phyloP scores from a whole-genome alignment of 257 asterid genomes.

The Solanum peruvianum region DNA sequence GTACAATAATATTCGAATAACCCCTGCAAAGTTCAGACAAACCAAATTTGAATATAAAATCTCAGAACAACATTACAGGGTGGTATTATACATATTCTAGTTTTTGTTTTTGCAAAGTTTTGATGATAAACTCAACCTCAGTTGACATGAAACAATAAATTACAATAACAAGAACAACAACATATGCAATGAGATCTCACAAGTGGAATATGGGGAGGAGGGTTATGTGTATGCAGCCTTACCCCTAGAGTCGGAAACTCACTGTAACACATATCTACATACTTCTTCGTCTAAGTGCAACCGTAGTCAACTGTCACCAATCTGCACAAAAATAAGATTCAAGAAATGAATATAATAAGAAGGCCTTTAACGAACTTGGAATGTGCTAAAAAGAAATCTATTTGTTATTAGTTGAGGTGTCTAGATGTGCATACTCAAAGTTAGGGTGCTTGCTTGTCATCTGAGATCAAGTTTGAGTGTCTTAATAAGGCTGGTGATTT shows the following conservation, averaged over 20 bases:
- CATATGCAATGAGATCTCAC: not conserved
- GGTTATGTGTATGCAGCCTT: not conserved
- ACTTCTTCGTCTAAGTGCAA: not conserved
- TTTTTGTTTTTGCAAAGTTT: not conserved
- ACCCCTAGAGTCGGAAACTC: not conserved
- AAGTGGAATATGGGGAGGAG: not conserved
- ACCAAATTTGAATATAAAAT: not conserved
- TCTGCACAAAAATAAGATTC: not conserved
- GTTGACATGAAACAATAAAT: not conserved
- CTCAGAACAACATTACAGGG: not conserved
- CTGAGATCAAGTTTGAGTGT: not conserved
- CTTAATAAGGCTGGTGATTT: too few relatives aligned
- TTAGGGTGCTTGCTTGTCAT: not conserved
- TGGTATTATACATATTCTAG: not conserved
- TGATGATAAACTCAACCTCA: not conserved
- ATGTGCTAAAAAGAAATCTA: too few relatives aligned
- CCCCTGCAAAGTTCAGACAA: not conserved
- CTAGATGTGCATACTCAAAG: rapidly evolving
- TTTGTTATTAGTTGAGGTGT: not conserved
- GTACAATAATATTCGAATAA: not conserved
- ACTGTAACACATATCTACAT: not conserved
- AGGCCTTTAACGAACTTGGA: too few relatives aligned
- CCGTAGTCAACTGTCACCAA: not conserved
- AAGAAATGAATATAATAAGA: too few relatives aligned
- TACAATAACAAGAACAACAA: not conserved